These are phyloP conservation scores for Naegleria lovaniensis DNA, from an alignment of 208 protist species.

Conservation along the genomic window DNA sequence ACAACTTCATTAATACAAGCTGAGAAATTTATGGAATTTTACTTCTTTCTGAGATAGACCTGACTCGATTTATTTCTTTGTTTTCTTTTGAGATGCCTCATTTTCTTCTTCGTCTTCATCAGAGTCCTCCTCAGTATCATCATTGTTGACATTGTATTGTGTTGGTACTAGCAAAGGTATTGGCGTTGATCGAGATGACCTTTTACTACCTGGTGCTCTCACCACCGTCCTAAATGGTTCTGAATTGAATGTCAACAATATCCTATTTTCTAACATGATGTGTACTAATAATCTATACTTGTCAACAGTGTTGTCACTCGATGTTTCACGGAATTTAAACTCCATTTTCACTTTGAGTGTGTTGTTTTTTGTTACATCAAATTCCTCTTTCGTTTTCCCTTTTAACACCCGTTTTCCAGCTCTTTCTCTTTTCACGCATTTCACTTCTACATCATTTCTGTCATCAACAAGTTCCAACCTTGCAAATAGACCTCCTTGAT, in stretches of 20 bases:
- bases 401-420: not conserved
- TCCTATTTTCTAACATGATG: not conserved
- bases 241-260: not conserved
- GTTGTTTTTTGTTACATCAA: not conserved
- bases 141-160: not conserved
- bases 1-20: not conserved
- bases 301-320: not conserved
- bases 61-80: no score
- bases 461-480: constrained; percentile 10
- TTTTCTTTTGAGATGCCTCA: not conserved
- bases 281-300: not conserved
- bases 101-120: not conserved
- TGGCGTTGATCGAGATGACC: not conserved
- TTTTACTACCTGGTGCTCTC: not conserved
- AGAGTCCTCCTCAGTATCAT: not conserved
- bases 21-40: not conserved
- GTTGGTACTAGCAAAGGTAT: not conserved
- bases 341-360: not conserved
- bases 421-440: not conserved
- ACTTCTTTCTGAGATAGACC: not conserved
- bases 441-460: not conserved
- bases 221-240: not conserved
- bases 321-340: constrained; percentile 1
- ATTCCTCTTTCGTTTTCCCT: not conserved
- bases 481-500: not conserved